A percentile compares a stretch with the other conserved stretches of the same genome.
Conservation (phyloP, 2,329 filamentous ascomycete species). For the Thielaviopsis euricoi region DNA sequence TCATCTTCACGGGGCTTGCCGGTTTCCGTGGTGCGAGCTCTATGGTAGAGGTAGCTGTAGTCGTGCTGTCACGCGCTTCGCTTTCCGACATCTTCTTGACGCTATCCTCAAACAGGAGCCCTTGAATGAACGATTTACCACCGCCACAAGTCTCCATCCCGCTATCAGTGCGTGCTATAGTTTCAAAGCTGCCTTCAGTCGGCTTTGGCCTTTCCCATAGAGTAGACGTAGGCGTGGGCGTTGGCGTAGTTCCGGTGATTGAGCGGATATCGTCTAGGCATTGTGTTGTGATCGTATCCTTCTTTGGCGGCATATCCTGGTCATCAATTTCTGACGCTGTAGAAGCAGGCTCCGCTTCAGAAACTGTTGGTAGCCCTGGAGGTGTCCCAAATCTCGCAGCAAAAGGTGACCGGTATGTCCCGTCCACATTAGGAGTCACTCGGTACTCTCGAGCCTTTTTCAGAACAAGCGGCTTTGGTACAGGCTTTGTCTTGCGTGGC, state of each 20-base stretch:
- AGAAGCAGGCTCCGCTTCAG: not conserved
- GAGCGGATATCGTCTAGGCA: not conserved
- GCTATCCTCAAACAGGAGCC: not conserved
- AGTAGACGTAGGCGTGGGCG: not conserved
- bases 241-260: not conserved
- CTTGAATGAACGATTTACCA: not conserved
- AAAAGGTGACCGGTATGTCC: not conserved
- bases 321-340: not conserved
- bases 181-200: not conserved
- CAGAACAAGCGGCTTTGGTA: not conserved
- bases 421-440: not conserved
- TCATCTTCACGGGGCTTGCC: not conserved
- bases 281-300: not conserved
- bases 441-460: not conserved
- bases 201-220: not conserved
- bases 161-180: not conserved
- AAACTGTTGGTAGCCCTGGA: not conserved
- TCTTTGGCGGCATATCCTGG: not conserved
- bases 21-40: not conserved
- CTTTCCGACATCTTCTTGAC: not conserved
- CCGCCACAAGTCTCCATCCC: not conserved
- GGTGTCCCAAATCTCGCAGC: not conserved
- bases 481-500: not conserved
- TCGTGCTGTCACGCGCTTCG: not conserved
- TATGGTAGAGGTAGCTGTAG: not conserved